Percentiles rank a stretch among this genome's conserved stretches.
Evolutionary conservation across 768 basidiomycete genomes (phyloP).

Genomic region (Rhodotorula graminis): DNA sequence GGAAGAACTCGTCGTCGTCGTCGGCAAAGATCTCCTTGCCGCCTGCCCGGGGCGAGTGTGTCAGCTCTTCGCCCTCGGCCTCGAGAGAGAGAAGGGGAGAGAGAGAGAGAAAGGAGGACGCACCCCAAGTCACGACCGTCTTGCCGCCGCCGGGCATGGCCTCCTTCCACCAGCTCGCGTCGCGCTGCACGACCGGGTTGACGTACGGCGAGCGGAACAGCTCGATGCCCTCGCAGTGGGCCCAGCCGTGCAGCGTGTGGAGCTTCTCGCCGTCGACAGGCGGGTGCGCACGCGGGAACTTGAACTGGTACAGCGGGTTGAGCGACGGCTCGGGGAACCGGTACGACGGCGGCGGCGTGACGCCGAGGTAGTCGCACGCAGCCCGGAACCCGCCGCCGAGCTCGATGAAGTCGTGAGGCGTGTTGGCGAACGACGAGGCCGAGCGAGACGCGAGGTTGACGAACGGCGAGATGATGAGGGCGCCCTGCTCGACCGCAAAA

Average conservation of each 20-base stretch:
- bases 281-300: conserved; percentile 7
- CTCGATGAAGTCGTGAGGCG: conserved; percentile 4
- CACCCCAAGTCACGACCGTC: conserved; percentile 35
- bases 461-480: conserved; percentile 33
- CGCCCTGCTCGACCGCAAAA: background rate
- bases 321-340: conserved; percentile 8
- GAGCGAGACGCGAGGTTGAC: conserved; percentile 14
- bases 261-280: background rate
- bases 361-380: conserved; percentile 30
- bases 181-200: conserved; percentile 17
- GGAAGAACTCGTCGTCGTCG: conserved; percentile 21
- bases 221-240: conserved; percentile 11
- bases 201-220: conserved; percentile 28
- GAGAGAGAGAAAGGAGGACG: no score
- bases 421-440: conserved; percentile 1
- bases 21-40: conserved; percentile 29
- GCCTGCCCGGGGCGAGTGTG: no score
- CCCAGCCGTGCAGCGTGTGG: background rate
- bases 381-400: conserved; percentile 2
- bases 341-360: conserved; percentile 7
- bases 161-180: conserved; percentile 29
- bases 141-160: conserved; percentile 21
- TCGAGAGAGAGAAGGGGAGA: no score
- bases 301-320: conserved; percentile 6
- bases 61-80: no score